Conservation (phyloP, 768 basidiomycete genomes). For the Phaffia australis region DNA sequence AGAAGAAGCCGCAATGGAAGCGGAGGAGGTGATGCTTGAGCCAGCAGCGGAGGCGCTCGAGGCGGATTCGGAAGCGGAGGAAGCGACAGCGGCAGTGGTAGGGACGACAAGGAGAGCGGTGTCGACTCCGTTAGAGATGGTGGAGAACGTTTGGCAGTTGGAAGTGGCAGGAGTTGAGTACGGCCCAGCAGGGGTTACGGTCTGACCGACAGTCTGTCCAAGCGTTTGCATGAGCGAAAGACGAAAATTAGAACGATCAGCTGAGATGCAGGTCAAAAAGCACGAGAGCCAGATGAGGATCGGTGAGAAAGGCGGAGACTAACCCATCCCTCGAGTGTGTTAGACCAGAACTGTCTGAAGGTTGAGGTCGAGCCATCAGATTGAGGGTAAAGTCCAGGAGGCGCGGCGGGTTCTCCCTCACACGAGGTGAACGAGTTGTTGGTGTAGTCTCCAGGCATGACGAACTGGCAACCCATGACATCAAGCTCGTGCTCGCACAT, state of each 20-base stretch:
- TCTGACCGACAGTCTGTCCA: conserved; percentile 40
- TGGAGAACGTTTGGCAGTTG: conserved; percentile 28
- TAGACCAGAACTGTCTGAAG: conserved; percentile 45
- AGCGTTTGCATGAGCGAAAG: neutral
- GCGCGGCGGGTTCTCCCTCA: conserved; percentile 39
- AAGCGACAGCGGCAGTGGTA: conserved; percentile 11
- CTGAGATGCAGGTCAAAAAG: neutral
- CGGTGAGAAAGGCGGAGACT: neutral
- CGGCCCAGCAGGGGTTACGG: conserved; percentile 45
- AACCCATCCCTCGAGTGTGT: neutral
- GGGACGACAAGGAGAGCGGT: conserved; percentile 11
- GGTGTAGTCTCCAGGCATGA: conserved; percentile 39
- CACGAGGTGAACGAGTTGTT: conserved; percentile 44
- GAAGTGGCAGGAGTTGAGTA: conserved; percentile 42
- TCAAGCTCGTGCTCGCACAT: conserved; percentile 43
- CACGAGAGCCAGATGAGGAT: neutral
- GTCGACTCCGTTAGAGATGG: conserved; percentile 23
- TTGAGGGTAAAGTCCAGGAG: conserved; percentile 26
- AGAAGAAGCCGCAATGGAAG: too few species aligned
- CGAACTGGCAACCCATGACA: conserved; percentile 35
- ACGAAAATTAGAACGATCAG: conserved; percentile 1
- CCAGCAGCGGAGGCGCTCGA: conserved; percentile 45
- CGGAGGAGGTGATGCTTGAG: too few species aligned
- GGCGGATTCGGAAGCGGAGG: conserved; percentile 45
- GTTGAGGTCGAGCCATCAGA: conserved; percentile 43